Evolutionary conservation across 768 basidiomycete genomes (phyloP).

Genomic region (Hortiboletus flavorubellus): DNA sequence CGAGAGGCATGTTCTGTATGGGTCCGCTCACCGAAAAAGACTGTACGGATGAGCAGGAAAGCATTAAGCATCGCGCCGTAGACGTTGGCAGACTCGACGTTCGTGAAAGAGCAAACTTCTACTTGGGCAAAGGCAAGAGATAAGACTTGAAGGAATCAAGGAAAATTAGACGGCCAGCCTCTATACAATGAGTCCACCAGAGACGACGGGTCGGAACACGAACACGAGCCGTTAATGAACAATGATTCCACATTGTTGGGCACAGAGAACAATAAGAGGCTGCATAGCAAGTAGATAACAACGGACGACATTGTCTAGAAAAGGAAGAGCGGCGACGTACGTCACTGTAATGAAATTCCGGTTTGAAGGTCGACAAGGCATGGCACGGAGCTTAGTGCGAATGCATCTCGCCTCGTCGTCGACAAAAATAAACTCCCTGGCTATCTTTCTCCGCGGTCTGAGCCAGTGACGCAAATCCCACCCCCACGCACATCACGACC

Average conservation of each 20-base stretch:
- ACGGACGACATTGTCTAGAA: slow-evolving; percentile 24
- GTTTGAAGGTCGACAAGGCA: background rate
- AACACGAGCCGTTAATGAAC: slow-evolving; percentile 8
- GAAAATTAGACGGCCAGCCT: slow-evolving; percentile 11
- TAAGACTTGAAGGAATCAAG: background rate
- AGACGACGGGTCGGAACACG: slow-evolving; percentile 13
- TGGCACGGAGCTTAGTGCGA: too few species aligned
- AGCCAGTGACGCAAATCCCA: background rate
- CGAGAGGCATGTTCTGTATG: background rate
- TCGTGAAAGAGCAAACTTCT: slow-evolving; percentile 13
- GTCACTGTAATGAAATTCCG: too few species aligned
- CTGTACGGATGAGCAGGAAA: slow-evolving; percentile 55
- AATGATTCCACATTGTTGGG: slow-evolving; percentile 6
- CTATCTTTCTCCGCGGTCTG: background rate
- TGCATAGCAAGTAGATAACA: slow-evolving; percentile 7
- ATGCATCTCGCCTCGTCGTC: too few species aligned
- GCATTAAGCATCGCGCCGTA: slow-evolving; percentile 41
- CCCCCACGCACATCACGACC: background rate
- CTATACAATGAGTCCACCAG: slow-evolving; percentile 19
- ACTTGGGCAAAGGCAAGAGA: background rate
- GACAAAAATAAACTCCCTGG: background rate
- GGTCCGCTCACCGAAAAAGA: slow-evolving; percentile 49
- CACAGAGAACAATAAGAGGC: slow-evolving; percentile 22
- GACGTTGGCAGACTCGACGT: slow-evolving; percentile 5
- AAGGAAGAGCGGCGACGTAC: slow-evolving; percentile 15